These are phyloP conservation scores for Dorcoceras hygrometricum DNA, from an alignment of 257 asterid genomes.

Conservation along the genomic window DNA sequence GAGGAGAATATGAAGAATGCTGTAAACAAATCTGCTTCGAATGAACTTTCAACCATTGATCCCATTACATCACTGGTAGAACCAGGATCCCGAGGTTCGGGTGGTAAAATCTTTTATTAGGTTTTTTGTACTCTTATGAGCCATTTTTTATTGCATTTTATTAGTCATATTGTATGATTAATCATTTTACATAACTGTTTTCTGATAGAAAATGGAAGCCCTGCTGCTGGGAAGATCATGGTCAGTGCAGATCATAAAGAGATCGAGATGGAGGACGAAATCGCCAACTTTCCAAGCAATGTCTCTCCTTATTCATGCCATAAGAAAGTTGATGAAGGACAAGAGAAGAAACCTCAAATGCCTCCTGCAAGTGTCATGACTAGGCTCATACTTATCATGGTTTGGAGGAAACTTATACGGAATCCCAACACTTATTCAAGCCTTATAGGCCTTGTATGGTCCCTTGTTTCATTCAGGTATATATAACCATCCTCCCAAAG, in stretches of 20 bases:
- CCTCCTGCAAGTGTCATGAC: slow-evolving; percentile 97
- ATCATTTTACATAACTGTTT: background rate
- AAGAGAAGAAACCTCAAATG: slow-evolving; percentile 64
- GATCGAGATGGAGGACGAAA: slow-evolving; percentile 59
- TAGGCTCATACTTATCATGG: slow-evolving; percentile 87
- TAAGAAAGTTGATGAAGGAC: slow-evolving; percentile 58
- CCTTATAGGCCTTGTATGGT: slow-evolving; percentile 80
- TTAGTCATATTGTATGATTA: background rate
- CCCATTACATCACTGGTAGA: slow-evolving; percentile 49
- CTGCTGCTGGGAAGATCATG: slow-evolving; percentile 41
- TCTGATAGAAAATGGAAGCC: slow-evolving; percentile 45
- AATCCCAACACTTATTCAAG: slow-evolving; percentile 95
- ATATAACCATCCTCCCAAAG: too few species aligned
- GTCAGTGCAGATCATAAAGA: slow-evolving; percentile 46
- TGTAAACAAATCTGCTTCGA: slow-evolving; percentile 41
- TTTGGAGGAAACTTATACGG: slow-evolving; percentile 90
- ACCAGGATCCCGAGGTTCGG: slow-evolving; percentile 27
- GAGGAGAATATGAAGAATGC: slow-evolving; percentile 63
- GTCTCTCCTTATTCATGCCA: slow-evolving; percentile 58
- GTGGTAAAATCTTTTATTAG: too few species aligned
- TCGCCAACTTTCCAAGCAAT: slow-evolving; percentile 35
- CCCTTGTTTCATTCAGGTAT: slow-evolving; percentile 79
- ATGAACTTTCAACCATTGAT: slow-evolving; percentile 45
- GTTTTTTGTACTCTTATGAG: background rate
- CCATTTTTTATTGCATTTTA: too few species aligned